These are phyloP conservation scores for Populus euphratica DNA, from an alignment of 345 rosid species.

Conservation along the genomic window DNA sequence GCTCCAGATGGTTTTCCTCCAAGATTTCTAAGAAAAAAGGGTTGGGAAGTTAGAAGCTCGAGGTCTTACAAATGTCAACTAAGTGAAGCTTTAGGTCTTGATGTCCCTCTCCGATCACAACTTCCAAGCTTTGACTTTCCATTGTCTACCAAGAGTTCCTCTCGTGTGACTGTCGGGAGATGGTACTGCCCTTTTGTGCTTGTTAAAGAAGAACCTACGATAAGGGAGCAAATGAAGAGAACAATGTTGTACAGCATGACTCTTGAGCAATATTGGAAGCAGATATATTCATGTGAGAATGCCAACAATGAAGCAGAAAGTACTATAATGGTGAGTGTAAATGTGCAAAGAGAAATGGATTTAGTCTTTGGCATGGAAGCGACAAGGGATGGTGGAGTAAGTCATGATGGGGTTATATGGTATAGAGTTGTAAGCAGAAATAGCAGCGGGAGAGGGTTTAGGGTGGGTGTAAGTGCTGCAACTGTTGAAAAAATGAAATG, in stretches of 20 bases:
- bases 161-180: constrained; percentile 44
- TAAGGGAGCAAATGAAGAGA: constrained; percentile 47
- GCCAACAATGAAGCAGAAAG: not conserved
- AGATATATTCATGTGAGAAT: constrained; percentile 43
- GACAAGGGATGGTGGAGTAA: constrained; percentile 28
- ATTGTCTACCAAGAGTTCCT: constrained; percentile 31
- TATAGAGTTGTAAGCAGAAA: constrained; percentile 29
- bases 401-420: constrained; percentile 51
- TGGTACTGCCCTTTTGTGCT: constrained; percentile 83
- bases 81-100: constrained; percentile 63
- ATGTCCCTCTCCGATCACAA: constrained; percentile 42
- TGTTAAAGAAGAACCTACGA: constrained; percentile 44
- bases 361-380: constrained; percentile 47
- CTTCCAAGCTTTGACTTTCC: constrained; percentile 54
- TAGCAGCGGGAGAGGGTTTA: constrained; percentile 13
- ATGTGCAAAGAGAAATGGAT: constrained; percentile 39
- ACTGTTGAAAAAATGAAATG: constrained; percentile 71
- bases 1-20: constrained; percentile 60
- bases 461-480: constrained; percentile 52
- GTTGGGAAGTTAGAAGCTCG: constrained; percentile 55
- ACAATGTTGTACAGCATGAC: constrained; percentile 60
- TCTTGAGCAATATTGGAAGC: constrained; percentile 67
- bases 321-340: constrained; percentile 30
- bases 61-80: constrained; percentile 31
- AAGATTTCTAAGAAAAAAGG: constrained; percentile 48